Evolutionary conservation across 208 protist genomes (phyloP).

Genomic region (Trypanosoma scelopori): DNA sequence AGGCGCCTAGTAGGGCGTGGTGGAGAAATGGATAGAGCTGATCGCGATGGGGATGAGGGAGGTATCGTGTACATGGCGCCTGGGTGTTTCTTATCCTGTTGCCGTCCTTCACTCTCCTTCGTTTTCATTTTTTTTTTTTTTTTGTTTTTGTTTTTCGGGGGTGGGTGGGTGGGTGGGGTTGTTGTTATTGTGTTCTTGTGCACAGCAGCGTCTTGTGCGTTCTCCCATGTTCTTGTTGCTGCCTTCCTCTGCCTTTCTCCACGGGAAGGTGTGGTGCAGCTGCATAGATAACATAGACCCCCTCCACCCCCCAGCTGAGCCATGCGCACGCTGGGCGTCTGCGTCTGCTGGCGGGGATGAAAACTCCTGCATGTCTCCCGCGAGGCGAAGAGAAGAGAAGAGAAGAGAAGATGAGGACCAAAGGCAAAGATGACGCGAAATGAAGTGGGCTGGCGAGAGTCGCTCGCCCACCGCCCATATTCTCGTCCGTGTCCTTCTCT

Average conservation of each 20-base stretch:
- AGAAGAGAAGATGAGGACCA: neutral
- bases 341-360: neutral
- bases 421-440: neutral
- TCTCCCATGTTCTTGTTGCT: neutral
- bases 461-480: no score
- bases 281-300: conserved; percentile 11
- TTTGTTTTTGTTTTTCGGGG: conserved; percentile 12
- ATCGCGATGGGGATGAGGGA: neutral
- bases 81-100: neutral
- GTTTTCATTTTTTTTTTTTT: conserved; percentile 22
- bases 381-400: neutral
- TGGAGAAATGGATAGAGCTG: neutral
- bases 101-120: neutral
- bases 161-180: no score
- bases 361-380: no score
- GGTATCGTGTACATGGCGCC: neutral
- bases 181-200: conserved; percentile 2
- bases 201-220: neutral
- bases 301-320: neutral
- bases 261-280: neutral
- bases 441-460: no score
- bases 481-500: no score
- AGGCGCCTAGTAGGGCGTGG: neutral
- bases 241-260: neutral
- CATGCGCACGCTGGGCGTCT: no score